Base-by-base conservation (phyloP, 805 yeast genomes). In the Yarrowia sp. region DNA sequence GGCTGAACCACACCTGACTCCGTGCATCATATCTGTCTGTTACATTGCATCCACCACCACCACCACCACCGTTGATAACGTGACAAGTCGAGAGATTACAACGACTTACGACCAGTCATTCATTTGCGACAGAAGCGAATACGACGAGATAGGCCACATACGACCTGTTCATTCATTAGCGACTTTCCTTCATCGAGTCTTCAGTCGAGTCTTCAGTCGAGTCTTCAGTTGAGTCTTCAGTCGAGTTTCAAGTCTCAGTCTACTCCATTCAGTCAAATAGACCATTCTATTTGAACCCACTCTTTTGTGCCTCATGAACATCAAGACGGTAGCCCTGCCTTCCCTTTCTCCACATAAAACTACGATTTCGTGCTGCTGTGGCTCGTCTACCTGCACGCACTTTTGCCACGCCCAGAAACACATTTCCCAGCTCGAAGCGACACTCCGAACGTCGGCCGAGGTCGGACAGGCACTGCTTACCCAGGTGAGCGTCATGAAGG, bases 371-470 rank as follows among this genome's bases (percentile, higher is more conserved):
- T 58, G 64, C 50, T 58, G 64, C 64, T 58, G 64, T 39, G 63
- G 63, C 39, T 42, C 50, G 2, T 30, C 63, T 9, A 30, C 38
- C n/a, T 56, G 63, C 38, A 17, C 49, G 24, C 15, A 56, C 47
- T 17, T 56, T 30, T 19, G 38, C 38, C 24, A 40, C 63, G 47
- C 49, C 36, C 63, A 56, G 15, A 56, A 20, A 24, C 64, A 58
- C 50, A 43, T 58, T 33, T 13, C 64, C 4, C 49, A 58, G 30
- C 50, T 58, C 40, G 64, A 58, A 43, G 17, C 43, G 17, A 58
- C 64, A 9, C 64, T 58, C 7, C 64, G 64, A 30, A 58, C 64
- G 6, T 42, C 50, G 14, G 64, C 64, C 50, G 64, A 58, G 40
- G 50, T 42, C 24, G 64, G 64, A 43, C 40, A 58, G 36, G 64